A percentile compares a stretch with the other conserved stretches of the same genome.
phyloP scores from a whole-genome alignment of 1,284 basidiomycete genomes.

The Boletus hoseneyae region DNA sequence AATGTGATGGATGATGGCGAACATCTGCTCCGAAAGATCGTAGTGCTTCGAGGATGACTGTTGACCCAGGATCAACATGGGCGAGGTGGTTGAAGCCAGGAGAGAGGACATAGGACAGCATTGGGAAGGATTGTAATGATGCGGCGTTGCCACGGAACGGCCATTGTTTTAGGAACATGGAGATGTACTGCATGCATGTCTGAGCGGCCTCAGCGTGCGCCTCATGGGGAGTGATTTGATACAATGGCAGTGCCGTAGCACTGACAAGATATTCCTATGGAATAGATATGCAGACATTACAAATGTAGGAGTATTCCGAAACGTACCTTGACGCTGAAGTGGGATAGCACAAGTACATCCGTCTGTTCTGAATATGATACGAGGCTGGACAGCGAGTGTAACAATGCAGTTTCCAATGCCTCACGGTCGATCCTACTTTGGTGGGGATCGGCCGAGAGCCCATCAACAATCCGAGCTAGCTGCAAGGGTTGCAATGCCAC shows the following conservation, averaged over 20 bases:
- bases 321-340: neutral
- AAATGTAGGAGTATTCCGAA: neutral
- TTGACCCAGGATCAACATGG: neutral
- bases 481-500: neutral
- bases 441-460: neutral
- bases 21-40: neutral
- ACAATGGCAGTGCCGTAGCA: neutral
- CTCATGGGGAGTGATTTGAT: neutral
- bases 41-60: neutral
- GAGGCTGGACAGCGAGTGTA: neutral
- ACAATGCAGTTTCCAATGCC: neutral
- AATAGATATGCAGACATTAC: neutral
- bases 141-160: neutral
- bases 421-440: too few relatives aligned
- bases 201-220: neutral
- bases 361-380: neutral
- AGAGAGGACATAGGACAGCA: too few relatives aligned
- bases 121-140: neutral
- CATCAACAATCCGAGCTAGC: neutral
- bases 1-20: conserved; percentile 1
- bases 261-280: conserved; percentile 2
- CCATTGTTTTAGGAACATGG: neutral
- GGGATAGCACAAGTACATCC: neutral
- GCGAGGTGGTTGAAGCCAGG: neutral
- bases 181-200: conserved; percentile 1